These are phyloP conservation scores for Zymoseptoria passerinii DNA, from an alignment of 2,329 filamentous ascomycete genomes.

Conservation along the genomic window DNA sequence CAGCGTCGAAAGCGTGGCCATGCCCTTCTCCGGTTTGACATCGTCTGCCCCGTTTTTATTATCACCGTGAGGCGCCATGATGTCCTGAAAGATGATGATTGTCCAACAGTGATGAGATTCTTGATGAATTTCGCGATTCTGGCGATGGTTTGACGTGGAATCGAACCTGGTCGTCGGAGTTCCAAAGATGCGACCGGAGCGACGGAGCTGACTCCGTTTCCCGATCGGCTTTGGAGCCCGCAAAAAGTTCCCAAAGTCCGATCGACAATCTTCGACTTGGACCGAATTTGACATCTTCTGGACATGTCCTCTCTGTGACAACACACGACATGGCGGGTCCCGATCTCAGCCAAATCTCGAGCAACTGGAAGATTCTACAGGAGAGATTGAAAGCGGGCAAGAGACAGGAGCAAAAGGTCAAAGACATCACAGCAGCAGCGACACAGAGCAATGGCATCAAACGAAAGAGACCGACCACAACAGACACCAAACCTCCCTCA, in stretches of 20 bases:
- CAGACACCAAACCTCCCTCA: not conserved
- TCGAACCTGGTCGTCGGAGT: slow-evolving; percentile 8
- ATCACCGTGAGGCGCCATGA: slow-evolving; percentile 49
- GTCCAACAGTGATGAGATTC: not conserved
- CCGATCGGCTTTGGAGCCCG: not conserved
- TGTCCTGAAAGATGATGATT: not conserved
- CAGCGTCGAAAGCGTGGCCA: slow-evolving; percentile 76
- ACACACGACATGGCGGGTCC: slow-evolving; percentile 29
- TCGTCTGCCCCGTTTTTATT: slow-evolving; percentile 25
- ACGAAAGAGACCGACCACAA: slow-evolving; percentile 22
- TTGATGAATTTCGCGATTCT: slow-evolving; percentile 3
- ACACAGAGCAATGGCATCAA: slow-evolving; percentile 26
- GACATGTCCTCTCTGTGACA: slow-evolving; percentile 5
- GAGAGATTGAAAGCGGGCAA: slow-evolving; percentile 41
- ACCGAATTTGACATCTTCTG: not conserved
- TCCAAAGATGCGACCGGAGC: slow-evolving; percentile 13
- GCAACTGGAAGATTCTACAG: slow-evolving; percentile 74
- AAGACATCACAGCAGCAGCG: slow-evolving; percentile 4
- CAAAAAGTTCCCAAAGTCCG: slow-evolving; percentile 6
- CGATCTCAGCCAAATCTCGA: slow-evolving; percentile 36
- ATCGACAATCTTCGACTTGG: not conserved
- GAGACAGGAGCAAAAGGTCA: slow-evolving; percentile 27
- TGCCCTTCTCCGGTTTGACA: slow-evolving; percentile 60
- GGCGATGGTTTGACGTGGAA: slow-evolving; percentile 8
- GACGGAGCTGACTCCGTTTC: not conserved